Base-by-base conservation (phyloP, 768 basidiomycete species). In the Amanita pallidorosea region DNA sequence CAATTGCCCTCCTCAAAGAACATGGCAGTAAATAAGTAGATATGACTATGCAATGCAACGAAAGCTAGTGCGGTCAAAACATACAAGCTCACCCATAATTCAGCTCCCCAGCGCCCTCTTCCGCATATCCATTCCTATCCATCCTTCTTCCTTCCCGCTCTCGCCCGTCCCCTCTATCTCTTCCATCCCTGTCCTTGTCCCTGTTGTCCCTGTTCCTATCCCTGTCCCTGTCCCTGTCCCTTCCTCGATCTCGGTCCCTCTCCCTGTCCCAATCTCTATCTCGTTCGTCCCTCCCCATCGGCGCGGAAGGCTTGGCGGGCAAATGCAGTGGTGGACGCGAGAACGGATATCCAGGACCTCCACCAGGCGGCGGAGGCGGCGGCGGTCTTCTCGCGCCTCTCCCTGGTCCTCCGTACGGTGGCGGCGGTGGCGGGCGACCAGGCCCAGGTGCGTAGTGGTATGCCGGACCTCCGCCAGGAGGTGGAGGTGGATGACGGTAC, bases 81-180 rank as follows among this genome's bases (percentile, higher is more conserved):
- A 38, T 20, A 18, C 17, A 18, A 18, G 11, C 17, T 49, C 49
- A 65, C 12, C 61, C 63, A 54, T 65, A 65, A 51, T 63, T 65
- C 49, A 65, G 44, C 18, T 52, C 57, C 17, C 57, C 60, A 36
- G 51, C 53, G 13, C 51, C 56, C 18, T 54, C 53, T 34, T 54
- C 55, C 4, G 35, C 49, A 20, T 34, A 37, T 15, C 49, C 56
- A 46, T 54, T 54, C 4, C 47, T 34, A 27, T 49, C 29, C 7
- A 49, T 45, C 23, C 22, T 46, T 36, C 52, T 51, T 1, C 36
- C 45, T 13, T 48, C 50, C 27, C 53, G 52, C 49, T 52, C 42
- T 17, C 42, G 27, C 4, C 45, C 51, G 9, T 55, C 55, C 22
- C 47, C 47, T 11, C 53, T 46, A 4, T 47, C 18, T 25, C 38